Evolutionary conservation across 345 rosid species (phyloP).

Genomic region (Garcia nutans): DNA sequence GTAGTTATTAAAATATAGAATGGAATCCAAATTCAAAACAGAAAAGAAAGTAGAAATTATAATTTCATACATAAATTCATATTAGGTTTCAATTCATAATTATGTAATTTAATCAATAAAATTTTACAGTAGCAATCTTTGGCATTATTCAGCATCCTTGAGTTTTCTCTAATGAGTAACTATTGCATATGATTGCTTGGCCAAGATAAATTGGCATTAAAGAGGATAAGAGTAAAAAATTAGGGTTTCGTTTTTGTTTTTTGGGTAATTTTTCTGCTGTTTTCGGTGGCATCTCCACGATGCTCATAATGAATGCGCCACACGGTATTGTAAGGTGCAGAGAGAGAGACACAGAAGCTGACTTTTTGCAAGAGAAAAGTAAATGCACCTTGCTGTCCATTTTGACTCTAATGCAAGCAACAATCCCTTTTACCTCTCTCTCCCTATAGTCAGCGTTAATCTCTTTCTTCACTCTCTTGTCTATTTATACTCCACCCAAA

Average conservation of each 20-base stretch:
- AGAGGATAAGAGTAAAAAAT: conserved; percentile 6
- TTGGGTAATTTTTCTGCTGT: not conserved
- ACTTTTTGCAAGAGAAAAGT: conserved; percentile 52
- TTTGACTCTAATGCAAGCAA: conserved; percentile 45
- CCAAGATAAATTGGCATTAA: not conserved
- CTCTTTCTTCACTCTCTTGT: conserved; percentile 3
- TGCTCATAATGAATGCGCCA: conserved; percentile 35
- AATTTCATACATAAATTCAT: too few relatives aligned
- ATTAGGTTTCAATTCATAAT: too few relatives aligned
- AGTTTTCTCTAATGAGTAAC: too few relatives aligned
- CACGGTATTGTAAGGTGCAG: conserved; percentile 23
- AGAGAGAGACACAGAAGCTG: conserved; percentile 31
- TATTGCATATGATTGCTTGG: too few relatives aligned
- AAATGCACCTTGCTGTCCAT: conserved; percentile 54
- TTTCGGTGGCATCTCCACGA: conserved; percentile 31
- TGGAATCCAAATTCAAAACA: too few relatives aligned
- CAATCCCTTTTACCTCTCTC: conserved; percentile 27
- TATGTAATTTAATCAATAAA: too few relatives aligned
- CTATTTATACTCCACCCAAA: conserved; percentile 24
- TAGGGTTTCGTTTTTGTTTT: not conserved
- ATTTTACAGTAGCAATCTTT: too few relatives aligned
- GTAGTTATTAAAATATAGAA: too few relatives aligned
- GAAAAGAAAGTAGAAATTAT: too few relatives aligned
- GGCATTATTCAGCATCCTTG: too few relatives aligned
- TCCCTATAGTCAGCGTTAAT: conserved; percentile 37